phyloP scores from a whole-genome alignment of 2,329 filamentous ascomycete genomes.

The Aureobasidium lini region DNA sequence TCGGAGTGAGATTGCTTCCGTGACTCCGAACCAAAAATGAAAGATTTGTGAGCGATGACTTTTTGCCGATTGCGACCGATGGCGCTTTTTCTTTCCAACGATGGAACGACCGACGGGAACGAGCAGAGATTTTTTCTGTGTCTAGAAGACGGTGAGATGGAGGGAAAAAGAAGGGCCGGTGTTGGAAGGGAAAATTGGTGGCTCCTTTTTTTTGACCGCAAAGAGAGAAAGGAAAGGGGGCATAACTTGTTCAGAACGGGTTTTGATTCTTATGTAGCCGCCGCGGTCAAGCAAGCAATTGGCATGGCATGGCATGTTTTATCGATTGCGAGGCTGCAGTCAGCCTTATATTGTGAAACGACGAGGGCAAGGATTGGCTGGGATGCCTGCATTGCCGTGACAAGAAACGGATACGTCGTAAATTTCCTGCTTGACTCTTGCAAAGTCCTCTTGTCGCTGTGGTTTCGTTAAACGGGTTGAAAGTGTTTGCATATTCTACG shows the following conservation, averaged over 20 bases:
- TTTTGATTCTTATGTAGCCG: no score
- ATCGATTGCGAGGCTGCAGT: neutral
- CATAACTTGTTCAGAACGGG: neutral
- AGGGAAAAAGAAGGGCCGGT: neutral
- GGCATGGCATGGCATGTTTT: neutral
- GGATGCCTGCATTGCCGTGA: neutral
- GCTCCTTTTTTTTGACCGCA: neutral
- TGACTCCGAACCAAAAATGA: neutral
- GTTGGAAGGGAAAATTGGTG: neutral
- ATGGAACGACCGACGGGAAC: neutral
- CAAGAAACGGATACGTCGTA: neutral
- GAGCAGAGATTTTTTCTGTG: neutral
- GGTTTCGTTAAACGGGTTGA: neutral
- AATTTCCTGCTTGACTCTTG: no score
- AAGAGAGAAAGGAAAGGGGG: neutral
- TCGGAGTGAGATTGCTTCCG: neutral
- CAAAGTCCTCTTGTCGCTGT: neutral
- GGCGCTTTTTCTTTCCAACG: neutral
- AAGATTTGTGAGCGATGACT: neutral
- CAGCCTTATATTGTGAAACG: slow-evolving; percentile 6
- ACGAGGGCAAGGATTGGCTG: neutral
- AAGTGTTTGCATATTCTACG: neutral
- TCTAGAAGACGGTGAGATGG: neutral
- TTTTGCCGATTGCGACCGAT: neutral
- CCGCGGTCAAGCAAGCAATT: neutral